Conservation (phyloP, 2,329 filamentous ascomycete genomes). For the Bipolaris victoriae region DNA sequence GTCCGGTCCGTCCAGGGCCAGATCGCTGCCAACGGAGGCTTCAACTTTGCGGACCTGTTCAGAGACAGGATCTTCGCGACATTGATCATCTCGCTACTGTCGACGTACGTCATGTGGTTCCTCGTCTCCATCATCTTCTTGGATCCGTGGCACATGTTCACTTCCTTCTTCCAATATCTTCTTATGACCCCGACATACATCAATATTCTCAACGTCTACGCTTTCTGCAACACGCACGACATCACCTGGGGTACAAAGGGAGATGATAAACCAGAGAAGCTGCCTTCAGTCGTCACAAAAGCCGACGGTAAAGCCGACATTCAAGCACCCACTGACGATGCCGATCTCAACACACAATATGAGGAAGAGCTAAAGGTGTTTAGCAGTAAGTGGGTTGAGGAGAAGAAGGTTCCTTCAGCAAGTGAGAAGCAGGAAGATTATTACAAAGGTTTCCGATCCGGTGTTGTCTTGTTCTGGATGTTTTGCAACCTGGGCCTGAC, state of each 20-base stretch:
- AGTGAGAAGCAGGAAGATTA: conserved; percentile 93
- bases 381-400: conserved; percentile 72
- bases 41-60: conserved; percentile 76
- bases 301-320: conserved; percentile 96
- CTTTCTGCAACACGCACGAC: conserved; percentile 97
- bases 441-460: conserved; percentile 92
- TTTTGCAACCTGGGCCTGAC: conserved; percentile 90
- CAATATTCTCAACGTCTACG: conserved; percentile 98
- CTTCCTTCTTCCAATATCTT: conserved; percentile 90
- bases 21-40: conserved; percentile 64
- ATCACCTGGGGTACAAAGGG: conserved; percentile 98
- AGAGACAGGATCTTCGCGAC: conserved; percentile 90
- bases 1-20: conserved; percentile 82
- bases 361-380: conserved; percentile 82
- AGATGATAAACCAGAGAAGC: conserved; percentile 91
- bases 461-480: conserved; percentile 95
- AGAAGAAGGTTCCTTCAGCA: conserved; percentile 67
- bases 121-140: conserved; percentile 92
- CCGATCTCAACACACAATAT: conserved; percentile 93
- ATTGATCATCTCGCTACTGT: conserved; percentile 87
- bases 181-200: conserved; percentile 95
- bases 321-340: conserved; percentile 82
- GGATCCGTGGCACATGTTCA: conserved; percentile 99
- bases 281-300: conserved; percentile 87
- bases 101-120: conserved; percentile 93